Percentiles rank a stretch among this genome's conserved stretches.
These are phyloP conservation scores for Terfezia boudieri DNA, from an alignment of 495 filamentous ascomycete species.

Conservation along the genomic window DNA sequence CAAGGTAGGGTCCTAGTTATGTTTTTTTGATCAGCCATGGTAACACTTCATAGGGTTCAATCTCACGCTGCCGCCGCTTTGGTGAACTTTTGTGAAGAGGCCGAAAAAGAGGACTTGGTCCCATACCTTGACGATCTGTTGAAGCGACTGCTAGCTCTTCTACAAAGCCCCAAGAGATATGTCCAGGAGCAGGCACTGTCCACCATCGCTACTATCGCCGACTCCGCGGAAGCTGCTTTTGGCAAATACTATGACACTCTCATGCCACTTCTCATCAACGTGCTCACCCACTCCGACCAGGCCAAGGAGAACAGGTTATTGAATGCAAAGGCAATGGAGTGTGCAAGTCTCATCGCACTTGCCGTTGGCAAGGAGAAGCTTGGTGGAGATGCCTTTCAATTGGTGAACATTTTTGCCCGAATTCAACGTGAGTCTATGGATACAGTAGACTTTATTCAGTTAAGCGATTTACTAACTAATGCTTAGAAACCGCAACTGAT, in stretches of 20 bases:
- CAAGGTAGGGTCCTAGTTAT: constrained; percentile 22
- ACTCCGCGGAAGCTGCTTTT: constrained; percentile 89
- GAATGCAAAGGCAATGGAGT: constrained; percentile 98
- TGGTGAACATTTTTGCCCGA: constrained; percentile 65
- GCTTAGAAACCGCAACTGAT: constrained; percentile 50
- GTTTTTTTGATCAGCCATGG: background rate
- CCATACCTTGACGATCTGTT: constrained; percentile 84
- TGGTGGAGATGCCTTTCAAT: constrained; percentile 57
- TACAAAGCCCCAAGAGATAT: constrained; percentile 78
- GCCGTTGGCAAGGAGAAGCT: constrained; percentile 88
- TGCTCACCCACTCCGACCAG: constrained; percentile 38
- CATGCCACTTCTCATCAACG: constrained; percentile 84
- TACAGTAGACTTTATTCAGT: background rate
- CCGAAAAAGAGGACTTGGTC: constrained; percentile 75
- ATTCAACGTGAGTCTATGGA: constrained; percentile 38
- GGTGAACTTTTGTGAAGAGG: constrained; percentile 99
- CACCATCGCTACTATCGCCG: constrained; percentile 95
- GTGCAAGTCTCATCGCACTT: constrained; percentile 85
- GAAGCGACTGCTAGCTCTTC: constrained; percentile 53
- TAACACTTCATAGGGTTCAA: constrained; percentile 41
- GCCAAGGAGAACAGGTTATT: constrained; percentile 84
- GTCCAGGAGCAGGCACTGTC: constrained; percentile 96
- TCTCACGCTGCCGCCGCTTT: constrained; percentile 91
- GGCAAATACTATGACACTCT: constrained; percentile 85
- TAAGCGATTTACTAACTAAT: background rate